phyloP scores from a whole-genome alignment of 208 protist genomes.

The Acanthamoeba polyphaga region DNA sequence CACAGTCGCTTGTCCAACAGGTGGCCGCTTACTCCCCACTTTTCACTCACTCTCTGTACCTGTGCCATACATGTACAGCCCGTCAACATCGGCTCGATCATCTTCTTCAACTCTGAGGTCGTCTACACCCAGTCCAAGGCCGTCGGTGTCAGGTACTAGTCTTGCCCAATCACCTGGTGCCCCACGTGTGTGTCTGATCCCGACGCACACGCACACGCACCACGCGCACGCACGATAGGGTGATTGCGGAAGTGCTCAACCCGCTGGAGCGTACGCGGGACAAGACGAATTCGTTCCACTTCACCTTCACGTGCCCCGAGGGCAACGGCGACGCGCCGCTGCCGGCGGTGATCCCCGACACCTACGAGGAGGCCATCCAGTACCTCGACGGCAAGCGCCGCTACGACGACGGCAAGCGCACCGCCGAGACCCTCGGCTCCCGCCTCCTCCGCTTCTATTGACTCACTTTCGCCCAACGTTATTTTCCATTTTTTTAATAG shows the following conservation, averaged over 20 bases:
- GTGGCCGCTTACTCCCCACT: neutral
- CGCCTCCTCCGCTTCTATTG: constrained; percentile 63
- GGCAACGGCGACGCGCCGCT: neutral
- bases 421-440: constrained; percentile 17
- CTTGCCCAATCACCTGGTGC: neutral
- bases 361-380: constrained; percentile 69
- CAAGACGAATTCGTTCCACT: constrained; percentile 77
- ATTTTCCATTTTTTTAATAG: too few relatives aligned
- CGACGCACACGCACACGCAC: neutral
- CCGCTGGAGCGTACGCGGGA: constrained; percentile 11
- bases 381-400: constrained; percentile 72
- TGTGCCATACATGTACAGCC: neutral
- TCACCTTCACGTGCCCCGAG: constrained; percentile 77
- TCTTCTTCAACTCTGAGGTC: constrained; percentile 67
- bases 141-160: constrained; percentile 23
- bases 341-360: constrained; percentile 54
- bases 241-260: constrained; percentile 79
- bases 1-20: neutral
- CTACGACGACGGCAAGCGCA: constrained; percentile 71
- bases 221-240: neutral
- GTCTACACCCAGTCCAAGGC: constrained; percentile 65
- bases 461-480: too few relatives aligned
- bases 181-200: neutral
- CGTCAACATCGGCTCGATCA: constrained; percentile 77
- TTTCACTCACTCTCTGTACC: too few relatives aligned